Evolutionary conservation across 371 early-diverging fungal genomes (phyloP), one percentile per base, ranked within the genome.

Genomic region (Syncephalastrum monosporum): DNA sequence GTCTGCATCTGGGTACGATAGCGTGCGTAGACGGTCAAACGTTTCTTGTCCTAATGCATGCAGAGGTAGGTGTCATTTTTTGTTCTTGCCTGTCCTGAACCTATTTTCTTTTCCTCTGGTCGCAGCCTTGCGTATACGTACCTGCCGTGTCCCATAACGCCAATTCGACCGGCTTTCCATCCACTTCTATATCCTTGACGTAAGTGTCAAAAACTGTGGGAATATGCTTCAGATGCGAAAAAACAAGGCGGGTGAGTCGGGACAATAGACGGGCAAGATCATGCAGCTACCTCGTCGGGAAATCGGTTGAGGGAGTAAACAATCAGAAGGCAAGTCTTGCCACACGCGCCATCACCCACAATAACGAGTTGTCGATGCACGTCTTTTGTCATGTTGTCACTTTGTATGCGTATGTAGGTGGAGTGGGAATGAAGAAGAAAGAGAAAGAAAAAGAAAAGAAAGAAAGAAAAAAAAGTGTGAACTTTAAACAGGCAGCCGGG

Each of bases 1-100:
- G 68, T 96, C 91, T 8, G 94, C 85, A 62, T 93, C 93, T 17
- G 94, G 92, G 72, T 95, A 96, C 45, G 91, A 89, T 42, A 96
- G 81, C 15, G 92, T 91, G 15, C 96, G 84, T 56, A 96, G 78
- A 42, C 92, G 89, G 70, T 96, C 94, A 72, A 92, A 96, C 63
- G 93, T 93, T 72, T 96, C 96, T 72, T 96, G 96, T 19, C 93
- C 60, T 56, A 14, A 21, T 47, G 47, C 14, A 47, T 47, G 15
- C 19, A 14, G 24, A 47, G 14, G 24, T 19, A 24, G 10, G 47
- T 53, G 15, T 27, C 14, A 38, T 15, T 44, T 4, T 27, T 16
- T 33, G 15, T 8, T 25, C 27, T 17, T 50, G 14, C n/a, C 21
- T 44, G 23, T 19, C 45, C 14, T 4, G 0, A 17, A 15, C 4